Evolutionary conservation across 345 rosid genomes (phyloP).

Genomic region (Citrus mangshanensis): DNA sequence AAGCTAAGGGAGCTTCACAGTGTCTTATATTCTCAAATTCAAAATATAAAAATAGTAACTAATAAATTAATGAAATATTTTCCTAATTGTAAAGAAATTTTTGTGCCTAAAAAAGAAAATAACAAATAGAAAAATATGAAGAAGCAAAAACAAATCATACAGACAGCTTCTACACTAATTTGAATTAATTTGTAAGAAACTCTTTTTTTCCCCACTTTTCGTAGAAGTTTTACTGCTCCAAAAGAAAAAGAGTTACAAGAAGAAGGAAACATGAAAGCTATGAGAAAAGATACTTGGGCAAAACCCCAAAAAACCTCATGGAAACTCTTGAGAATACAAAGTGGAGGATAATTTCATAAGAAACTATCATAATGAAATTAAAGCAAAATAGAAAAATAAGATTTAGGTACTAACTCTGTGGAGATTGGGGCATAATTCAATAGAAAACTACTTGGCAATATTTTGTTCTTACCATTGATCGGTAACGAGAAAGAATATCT

Average conservation of each 20-base stretch:
- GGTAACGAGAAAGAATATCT: constrained; percentile 89
- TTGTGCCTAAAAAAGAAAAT: not conserved
- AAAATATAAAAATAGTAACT: not conserved
- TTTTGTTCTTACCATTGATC: constrained; percentile 58
- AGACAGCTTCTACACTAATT: not conserved
- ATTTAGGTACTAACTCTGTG: not conserved
- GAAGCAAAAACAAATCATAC: not conserved
- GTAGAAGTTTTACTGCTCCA: no score
- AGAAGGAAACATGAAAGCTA: no score
- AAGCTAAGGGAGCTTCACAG: not conserved
- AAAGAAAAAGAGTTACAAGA: no score
- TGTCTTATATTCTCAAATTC: not conserved
- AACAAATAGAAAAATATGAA: not conserved
- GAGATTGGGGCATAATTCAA: not conserved
- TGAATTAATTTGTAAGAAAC: not conserved
- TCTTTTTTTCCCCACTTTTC: no score
- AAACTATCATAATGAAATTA: not conserved
- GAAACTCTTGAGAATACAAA: no score
- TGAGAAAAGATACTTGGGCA: no score
- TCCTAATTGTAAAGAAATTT: not conserved
- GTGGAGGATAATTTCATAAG: not conserved
- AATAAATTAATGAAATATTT: not conserved
- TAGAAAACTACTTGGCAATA: constrained; percentile 2
- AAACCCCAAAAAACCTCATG: no score
- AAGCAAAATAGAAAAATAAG: not conserved